Percentiles rank a stretch among this genome's conserved stretches.
phyloP scores from a whole-genome alignment of 192 early-diverging fungal genomes.

The Backusella westeae region DNA sequence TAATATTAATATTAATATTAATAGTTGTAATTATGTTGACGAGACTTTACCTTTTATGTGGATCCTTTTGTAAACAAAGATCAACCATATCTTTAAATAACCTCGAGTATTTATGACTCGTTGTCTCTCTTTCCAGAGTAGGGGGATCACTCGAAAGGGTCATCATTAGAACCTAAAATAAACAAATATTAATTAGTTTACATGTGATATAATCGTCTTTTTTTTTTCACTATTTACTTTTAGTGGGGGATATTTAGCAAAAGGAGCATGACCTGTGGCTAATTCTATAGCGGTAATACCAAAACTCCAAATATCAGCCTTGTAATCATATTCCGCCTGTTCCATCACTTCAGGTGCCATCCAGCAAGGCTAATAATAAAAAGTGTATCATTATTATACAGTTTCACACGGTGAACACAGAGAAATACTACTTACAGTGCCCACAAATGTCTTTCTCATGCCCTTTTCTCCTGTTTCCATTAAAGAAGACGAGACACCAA shows the following conservation, averaged over 20 bases:
- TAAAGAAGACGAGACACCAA: constrained; percentile 67
- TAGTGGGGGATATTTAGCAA: constrained; percentile 84
- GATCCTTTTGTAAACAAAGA: constrained; percentile 76
- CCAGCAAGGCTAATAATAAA: constrained; percentile 47
- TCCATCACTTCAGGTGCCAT: constrained; percentile 89
- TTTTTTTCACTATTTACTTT: constrained; percentile 46
- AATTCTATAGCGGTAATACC: constrained; percentile 87
- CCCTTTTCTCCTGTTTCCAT: constrained; percentile 64
- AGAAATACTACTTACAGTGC: constrained; percentile 46
- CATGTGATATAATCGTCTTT: not conserved
- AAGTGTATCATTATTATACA: not conserved
- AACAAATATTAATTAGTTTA: not conserved
- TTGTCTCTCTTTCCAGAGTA: constrained; percentile 74
- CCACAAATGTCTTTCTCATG: constrained; percentile 69
- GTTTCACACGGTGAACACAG: not conserved
- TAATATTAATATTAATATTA: not conserved
- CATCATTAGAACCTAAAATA: constrained; percentile 64
- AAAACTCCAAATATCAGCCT: constrained; percentile 92
- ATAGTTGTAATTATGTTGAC: not conserved
- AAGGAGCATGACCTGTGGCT: constrained; percentile 89
- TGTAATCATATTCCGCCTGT: constrained; percentile 84
- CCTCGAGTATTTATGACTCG: constrained; percentile 73
- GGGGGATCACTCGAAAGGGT: constrained; percentile 86
- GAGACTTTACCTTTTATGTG: constrained; percentile 50
- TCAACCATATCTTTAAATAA: constrained; percentile 88